Evolutionary conservation across 805 yeast species (phyloP).

Genomic region (Kluyveromyces siamensis): DNA sequence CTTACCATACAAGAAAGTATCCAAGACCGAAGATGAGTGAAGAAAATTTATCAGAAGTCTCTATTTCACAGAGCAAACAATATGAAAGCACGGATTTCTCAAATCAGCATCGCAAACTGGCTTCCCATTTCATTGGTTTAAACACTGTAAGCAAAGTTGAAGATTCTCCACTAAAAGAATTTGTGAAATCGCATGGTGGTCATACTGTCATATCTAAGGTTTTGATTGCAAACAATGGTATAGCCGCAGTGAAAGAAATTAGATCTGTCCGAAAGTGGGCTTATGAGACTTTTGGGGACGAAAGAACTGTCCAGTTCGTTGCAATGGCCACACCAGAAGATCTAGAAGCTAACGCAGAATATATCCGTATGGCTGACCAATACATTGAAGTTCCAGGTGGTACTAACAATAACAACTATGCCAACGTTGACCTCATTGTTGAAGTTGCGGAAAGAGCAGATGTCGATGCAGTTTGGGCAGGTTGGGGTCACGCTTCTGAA

Average conservation of each 20-base stretch:
- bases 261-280: conserved; percentile 98
- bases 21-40: conserved; percentile 28
- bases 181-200: conserved; percentile 79
- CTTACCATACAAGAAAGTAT: not conserved
- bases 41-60: conserved; percentile 32
- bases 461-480: conserved; percentile 99
- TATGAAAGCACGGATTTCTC: conserved; percentile 27
- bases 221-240: conserved; percentile 96
- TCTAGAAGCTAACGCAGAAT: conserved; percentile 91
- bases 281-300: conserved; percentile 96
- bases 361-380: conserved; percentile 98
- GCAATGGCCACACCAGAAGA: conserved; percentile 99
- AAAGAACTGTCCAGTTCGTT: conserved; percentile 84
- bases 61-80: conserved; percentile 19
- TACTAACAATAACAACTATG: conserved; percentile 95
- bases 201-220: conserved; percentile 89
- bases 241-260: conserved; percentile 97
- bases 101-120: conserved; percentile 35
- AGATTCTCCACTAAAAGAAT: conserved; percentile 70
- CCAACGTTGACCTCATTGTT: conserved; percentile 94
- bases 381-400: conserved; percentile 99
- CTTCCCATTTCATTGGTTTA: conserved; percentile 73
- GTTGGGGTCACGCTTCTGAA: conserved; percentile 99
- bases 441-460: conserved; percentile 95
- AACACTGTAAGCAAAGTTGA: conserved; percentile 72